Evolutionary conservation across 176 grass and related monocot species (phyloP), one percentile per base, ranked within the genome.

Genomic region (Triticum urartu): DNA sequence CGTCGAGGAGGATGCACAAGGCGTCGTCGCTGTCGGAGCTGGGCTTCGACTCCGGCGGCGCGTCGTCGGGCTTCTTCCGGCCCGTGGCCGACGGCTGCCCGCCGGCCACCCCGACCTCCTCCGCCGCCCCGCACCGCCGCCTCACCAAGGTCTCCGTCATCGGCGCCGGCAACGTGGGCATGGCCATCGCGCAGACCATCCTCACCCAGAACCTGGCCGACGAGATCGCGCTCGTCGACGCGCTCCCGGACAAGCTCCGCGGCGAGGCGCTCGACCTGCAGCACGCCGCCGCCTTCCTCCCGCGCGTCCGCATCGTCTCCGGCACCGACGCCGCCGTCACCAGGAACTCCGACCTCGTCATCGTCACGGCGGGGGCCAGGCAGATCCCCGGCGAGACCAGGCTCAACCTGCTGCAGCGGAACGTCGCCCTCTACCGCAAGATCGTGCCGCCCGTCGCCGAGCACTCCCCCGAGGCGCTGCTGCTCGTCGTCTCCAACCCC

Each of bases 191-290:
- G 54, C 96, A 98, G 87, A 98, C 96, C 15, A 94, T 98, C 84
- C 91, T 98, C 4, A 95, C 96, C 1, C 91, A 91, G 2, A 88
- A 94, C 68, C 67, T 98, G 0, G 93, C 91, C 25, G 96, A 94
- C 83, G 96, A 98, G 91, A 93, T 98, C 80, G 93, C 96, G 15
- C 93, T 98, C 18, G 93, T 98, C 17, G 96, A 95, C 86, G 88
- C 88, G 14, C 34, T 89, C 38, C 81, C 96, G 1, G 90, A 94
- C 79, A 93, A 95, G 79, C 87, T 95, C 67, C 96, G 91, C 18
- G 96, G 96, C 1, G 96, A 98, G 93, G 95, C 92, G 96, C 91
- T 98, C 4, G 96, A 98, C 78, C 96, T 98, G 47, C 96, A 98
- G 89, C 96, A 98, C 81, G 91, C 93, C 18, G 95, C 95, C n/a